Percentiles rank a stretch among this genome's conserved stretches.
phyloP scores from a whole-genome alignment of 23 red algal species.

The Agarophyton chilense region DNA sequence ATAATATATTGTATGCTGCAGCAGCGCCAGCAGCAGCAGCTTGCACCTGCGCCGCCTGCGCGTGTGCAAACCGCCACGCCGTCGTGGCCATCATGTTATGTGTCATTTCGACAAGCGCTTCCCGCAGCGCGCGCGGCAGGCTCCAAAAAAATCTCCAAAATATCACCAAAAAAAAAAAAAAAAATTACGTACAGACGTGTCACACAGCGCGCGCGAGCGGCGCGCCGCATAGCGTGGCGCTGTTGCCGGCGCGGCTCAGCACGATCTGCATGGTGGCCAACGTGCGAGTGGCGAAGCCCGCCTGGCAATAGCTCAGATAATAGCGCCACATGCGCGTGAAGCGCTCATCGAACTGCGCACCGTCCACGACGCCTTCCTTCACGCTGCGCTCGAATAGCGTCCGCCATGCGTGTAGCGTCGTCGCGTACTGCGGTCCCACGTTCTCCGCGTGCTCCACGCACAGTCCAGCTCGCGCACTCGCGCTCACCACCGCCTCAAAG shows the following conservation, averaged over 20 bases:
- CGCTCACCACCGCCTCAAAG: conserved; percentile 72
- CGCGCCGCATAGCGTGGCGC: background rate
- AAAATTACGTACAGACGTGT: background rate
- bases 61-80: no score
- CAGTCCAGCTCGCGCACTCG: conserved; percentile 47
- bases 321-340: conserved; percentile 95
- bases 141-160: background rate
- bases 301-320: conserved; percentile 96
- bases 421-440: conserved; percentile 92
- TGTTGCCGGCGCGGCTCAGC: conserved; percentile 64
- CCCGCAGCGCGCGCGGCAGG: background rate
- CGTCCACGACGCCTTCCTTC: conserved; percentile 31
- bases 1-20: no score
- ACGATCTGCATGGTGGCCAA: conserved; percentile 77
- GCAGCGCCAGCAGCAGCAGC: no score
- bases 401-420: conserved; percentile 87
- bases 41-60: no score
- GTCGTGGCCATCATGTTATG: no score
- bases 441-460: conserved; percentile 76
- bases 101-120: no score
- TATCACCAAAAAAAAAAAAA: background rate
- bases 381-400: conserved; percentile 45
- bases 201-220: background rate
- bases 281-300: conserved; percentile 93
- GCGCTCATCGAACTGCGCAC: conserved; percentile 71